Conservation (phyloP, 2,329 filamentous ascomycete genomes). For the Teratosphaeria epicoccoides region DNA sequence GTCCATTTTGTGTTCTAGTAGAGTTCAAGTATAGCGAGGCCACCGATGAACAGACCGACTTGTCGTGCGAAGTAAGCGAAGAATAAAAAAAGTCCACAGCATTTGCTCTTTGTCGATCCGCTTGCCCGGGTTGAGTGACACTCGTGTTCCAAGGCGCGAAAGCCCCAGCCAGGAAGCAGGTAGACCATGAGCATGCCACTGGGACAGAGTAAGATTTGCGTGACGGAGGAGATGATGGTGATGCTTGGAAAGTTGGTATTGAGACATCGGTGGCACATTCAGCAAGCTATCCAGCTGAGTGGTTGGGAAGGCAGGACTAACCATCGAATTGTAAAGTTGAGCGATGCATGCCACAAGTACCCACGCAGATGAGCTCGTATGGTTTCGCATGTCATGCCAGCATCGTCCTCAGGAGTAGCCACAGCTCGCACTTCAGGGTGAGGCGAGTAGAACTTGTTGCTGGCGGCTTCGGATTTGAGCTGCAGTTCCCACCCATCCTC, state of each 20-base stretch:
- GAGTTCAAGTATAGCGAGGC: conserved; percentile 47
- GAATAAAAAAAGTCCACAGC: conserved; percentile 49
- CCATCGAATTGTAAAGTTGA: conserved; percentile 3
- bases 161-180: conserved; percentile 3
- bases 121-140: conserved; percentile 2
- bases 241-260: conserved; percentile 1
- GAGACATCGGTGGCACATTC: background rate
- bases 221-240: background rate
- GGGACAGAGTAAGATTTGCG: conserved; percentile 2
- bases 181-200: background rate
- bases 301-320: background rate
- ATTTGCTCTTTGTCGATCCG: conserved; percentile 5
- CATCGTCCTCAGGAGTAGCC: conserved; percentile 1
- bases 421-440: conserved; percentile 2
- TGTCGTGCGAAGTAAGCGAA: conserved; percentile 53
- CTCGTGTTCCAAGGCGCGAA: background rate
- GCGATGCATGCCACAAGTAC: conserved; percentile 1
- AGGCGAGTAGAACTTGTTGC: conserved; percentile 6
- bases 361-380: conserved; percentile 1
- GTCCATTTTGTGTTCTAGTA: conserved; percentile 77
- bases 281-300: background rate
- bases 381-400: conserved; percentile 1
- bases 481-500: conserved; percentile 72
- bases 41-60: conserved; percentile 39
- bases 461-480: conserved; percentile 46